phyloP scores from a whole-genome alignment of 176 grass and related monocot genomes.

The Elaeis guineensis region DNA sequence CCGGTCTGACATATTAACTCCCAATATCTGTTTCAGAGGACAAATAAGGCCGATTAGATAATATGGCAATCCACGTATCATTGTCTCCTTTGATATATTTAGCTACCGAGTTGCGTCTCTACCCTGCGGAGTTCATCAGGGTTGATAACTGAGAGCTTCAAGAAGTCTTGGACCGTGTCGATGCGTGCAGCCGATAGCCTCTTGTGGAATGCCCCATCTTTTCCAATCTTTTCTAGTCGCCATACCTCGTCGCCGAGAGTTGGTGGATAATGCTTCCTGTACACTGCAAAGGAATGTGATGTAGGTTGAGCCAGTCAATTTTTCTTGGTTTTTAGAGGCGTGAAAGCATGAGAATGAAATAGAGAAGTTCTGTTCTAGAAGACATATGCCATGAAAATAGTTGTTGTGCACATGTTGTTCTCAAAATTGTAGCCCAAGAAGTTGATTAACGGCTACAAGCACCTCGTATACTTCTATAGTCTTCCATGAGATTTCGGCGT shows the following conservation, averaged over 20 bases:
- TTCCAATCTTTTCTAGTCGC: slow-evolving; percentile 76
- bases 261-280: slow-evolving; percentile 84
- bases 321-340: too few relatives aligned
- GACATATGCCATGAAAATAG: too few relatives aligned
- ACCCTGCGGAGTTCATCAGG: slow-evolving; percentile 36
- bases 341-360: too few relatives aligned
- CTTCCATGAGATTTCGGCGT: too few relatives aligned
- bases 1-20: slow-evolving; percentile 63
- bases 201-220: slow-evolving; percentile 63
- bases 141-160: slow-evolving; percentile 29
- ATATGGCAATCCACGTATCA: too few relatives aligned
- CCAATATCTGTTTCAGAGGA: slow-evolving; percentile 40
- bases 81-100: too few relatives aligned
- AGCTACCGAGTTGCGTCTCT: neutral
- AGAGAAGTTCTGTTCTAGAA: too few relatives aligned
- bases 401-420: neutral
- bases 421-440: neutral
- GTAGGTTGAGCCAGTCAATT: too few relatives aligned
- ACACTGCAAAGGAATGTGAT: slow-evolving; percentile 31
- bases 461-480: too few relatives aligned
- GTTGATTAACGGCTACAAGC: too few relatives aligned
- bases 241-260: slow-evolving; percentile 59
- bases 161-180: slow-evolving; percentile 54
- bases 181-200: slow-evolving; percentile 24
- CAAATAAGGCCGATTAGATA: too few relatives aligned